phyloP scores from a whole-genome alignment of 352 stramenopile genomes.

The Pythium brassicae region DNA sequence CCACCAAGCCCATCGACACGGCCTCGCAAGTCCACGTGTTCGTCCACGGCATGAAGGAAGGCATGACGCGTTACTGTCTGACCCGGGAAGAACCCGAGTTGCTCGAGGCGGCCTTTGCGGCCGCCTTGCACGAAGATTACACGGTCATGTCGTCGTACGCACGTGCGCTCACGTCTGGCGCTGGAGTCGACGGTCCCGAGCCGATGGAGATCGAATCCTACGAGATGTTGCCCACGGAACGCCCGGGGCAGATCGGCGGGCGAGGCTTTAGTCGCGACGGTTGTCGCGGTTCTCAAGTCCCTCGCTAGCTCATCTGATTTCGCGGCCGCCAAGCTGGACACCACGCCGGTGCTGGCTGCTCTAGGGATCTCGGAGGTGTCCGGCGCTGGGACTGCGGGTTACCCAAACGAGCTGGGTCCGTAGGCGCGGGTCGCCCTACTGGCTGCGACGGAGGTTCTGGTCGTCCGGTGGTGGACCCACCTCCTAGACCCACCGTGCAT shows the following conservation, averaged over 20 bases:
- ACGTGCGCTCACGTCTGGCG: too few relatives aligned
- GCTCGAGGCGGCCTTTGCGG: slow-evolving; percentile 6
- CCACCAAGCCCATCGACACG: too few relatives aligned
- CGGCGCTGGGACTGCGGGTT: too few relatives aligned
- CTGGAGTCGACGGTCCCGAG: background rate
- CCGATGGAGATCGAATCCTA: slow-evolving; percentile 15
- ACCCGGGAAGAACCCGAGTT: slow-evolving; percentile 3
- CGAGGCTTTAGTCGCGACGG: too few relatives aligned
- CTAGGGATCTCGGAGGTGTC: too few relatives aligned
- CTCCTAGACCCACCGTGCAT: too few relatives aligned
- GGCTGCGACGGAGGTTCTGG: background rate
- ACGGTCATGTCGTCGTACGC: slow-evolving; percentile 8
- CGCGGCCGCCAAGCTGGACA: background rate
- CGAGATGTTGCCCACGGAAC: background rate
- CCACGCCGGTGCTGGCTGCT: background rate
- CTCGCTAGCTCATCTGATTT: too few relatives aligned
- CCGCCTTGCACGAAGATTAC: slow-evolving; percentile 17
- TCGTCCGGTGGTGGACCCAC: background rate
- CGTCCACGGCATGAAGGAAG: too few relatives aligned
- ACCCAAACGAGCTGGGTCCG: background rate
- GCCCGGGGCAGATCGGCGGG: too few relatives aligned
- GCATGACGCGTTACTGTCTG: slow-evolving; percentile 4
- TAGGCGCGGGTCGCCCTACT: background rate
- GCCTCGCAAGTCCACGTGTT: too few relatives aligned
- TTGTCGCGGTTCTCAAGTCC: too few relatives aligned